phyloP scores from a whole-genome alignment of 768 basidiomycete species.

The Dacryopinax primogenitus region DNA sequence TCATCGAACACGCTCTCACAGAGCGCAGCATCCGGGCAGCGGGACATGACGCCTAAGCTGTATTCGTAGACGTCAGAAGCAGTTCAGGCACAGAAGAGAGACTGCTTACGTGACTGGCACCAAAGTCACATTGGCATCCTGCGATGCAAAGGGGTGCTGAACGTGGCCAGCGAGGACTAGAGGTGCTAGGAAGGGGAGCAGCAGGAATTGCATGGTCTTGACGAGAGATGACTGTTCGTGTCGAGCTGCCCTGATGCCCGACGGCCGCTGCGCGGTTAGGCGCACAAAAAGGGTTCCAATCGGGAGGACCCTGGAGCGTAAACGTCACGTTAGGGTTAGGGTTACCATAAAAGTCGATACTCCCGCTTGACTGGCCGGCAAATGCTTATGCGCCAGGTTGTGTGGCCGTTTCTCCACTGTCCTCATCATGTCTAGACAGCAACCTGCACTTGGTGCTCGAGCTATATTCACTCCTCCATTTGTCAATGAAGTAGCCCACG shows the following conservation, averaged over 20 bases:
- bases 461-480: conserved; percentile 53
- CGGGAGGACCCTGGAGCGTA: neutral
- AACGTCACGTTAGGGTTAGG: conserved; percentile 1
- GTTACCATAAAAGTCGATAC: neutral
- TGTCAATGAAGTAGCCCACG: conserved; percentile 51
- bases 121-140: neutral
- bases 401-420: too few species aligned
- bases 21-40: conserved; percentile 68
- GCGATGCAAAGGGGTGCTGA: neutral
- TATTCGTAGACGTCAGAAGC: neutral
- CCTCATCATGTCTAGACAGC: conserved; percentile 31
- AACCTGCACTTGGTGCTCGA: conserved; percentile 48
- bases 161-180: neutral
- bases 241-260: too few species aligned
- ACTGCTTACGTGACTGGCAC: conserved; percentile 3
- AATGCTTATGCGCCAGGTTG: neutral
- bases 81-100: neutral
- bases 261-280: too few species aligned
- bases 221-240: neutral
- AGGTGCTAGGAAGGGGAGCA: neutral
- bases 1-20: conserved; percentile 68
- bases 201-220: neutral
- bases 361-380: too few species aligned
- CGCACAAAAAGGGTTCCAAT: too few species aligned
- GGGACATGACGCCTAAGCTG: conserved; percentile 50